Conservation (phyloP, 805 yeast species). For the Torulaspora quercuum region DNA sequence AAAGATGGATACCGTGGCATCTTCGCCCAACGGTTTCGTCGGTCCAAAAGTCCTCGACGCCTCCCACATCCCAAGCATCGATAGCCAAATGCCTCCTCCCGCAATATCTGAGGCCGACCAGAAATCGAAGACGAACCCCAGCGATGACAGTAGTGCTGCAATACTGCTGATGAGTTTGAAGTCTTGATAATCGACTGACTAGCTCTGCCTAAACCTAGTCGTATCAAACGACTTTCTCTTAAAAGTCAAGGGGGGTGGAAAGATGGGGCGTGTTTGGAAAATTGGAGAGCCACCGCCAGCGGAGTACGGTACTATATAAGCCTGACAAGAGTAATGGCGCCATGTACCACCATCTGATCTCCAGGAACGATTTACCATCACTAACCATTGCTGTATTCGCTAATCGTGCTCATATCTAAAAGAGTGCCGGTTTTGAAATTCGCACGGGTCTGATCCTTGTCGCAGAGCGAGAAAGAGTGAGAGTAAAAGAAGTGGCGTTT, state of each 20-base stretch:
- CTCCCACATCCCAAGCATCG: constrained; percentile 10
- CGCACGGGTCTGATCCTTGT: neutral
- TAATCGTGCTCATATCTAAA: no score
- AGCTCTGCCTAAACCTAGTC: no score
- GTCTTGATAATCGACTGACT: constrained; percentile 19
- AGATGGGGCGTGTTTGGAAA: no score
- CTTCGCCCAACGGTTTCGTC: constrained; percentile 19
- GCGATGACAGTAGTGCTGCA: constrained; percentile 31
- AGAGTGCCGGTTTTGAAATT: no score
- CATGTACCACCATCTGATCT: no score
- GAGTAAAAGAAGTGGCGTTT: neutral
- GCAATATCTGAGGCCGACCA: constrained; percentile 5
- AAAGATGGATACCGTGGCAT: constrained; percentile 17
- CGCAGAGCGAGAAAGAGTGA: constrained; percentile 1
- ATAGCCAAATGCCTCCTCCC: constrained; percentile 14
- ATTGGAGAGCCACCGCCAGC: no score
- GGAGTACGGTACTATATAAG: no score
- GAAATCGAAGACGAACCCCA: constrained; percentile 8
- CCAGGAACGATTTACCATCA: no score
- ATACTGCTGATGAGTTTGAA: constrained; percentile 33
- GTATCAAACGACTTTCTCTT: no score
- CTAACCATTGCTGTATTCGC: no score
- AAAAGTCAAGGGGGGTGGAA: no score
- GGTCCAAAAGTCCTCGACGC: constrained; percentile 15
- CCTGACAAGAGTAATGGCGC: no score